phyloP scores from a whole-genome alignment of 805 yeast genomes.

The Kodamaea kaohsiungensis region DNA sequence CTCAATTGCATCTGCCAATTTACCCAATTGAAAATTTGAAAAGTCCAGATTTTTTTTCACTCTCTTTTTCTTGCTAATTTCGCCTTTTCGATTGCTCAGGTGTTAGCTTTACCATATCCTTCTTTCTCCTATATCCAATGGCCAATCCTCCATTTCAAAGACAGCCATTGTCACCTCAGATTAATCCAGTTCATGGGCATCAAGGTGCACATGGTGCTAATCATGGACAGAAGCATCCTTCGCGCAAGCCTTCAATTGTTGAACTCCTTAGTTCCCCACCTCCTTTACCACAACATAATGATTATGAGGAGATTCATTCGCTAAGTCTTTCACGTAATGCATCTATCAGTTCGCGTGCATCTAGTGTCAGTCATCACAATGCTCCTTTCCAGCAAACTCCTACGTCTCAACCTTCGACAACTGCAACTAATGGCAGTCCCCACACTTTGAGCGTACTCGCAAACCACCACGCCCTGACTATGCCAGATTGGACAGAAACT shows the following conservation, averaged over 20 bases:
- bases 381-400: slow-evolving; percentile 8
- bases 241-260: slow-evolving; percentile 66
- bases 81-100: background rate
- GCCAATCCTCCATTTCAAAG: slow-evolving; percentile 17
- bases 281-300: slow-evolving; percentile 48
- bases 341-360: slow-evolving; percentile 27
- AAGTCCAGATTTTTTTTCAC: no score
- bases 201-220: background rate
- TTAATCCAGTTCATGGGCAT: slow-evolving; percentile 1
- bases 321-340: slow-evolving; percentile 41
- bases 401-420: background rate
- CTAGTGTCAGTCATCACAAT: slow-evolving; percentile 18
- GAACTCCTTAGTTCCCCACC: slow-evolving; percentile 79
- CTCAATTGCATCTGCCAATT: no score
- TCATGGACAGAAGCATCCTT: slow-evolving; percentile 14
- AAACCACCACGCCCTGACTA: slow-evolving; percentile 9
- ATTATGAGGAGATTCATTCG: slow-evolving; percentile 39
- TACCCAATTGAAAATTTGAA: no score
- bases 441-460: slow-evolving; percentile 1
- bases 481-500: slow-evolving; percentile 70
- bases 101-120: background rate
- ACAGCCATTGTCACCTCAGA: slow-evolving; percentile 12
- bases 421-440: background rate
- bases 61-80: background rate
- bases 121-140: slow-evolving; percentile 8